Percentiles rank a stretch among this genome's conserved stretches.
These are phyloP conservation scores for Hansenula sp. DNA, from an alignment of 1,139 yeast genomes.

Conservation along the genomic window DNA sequence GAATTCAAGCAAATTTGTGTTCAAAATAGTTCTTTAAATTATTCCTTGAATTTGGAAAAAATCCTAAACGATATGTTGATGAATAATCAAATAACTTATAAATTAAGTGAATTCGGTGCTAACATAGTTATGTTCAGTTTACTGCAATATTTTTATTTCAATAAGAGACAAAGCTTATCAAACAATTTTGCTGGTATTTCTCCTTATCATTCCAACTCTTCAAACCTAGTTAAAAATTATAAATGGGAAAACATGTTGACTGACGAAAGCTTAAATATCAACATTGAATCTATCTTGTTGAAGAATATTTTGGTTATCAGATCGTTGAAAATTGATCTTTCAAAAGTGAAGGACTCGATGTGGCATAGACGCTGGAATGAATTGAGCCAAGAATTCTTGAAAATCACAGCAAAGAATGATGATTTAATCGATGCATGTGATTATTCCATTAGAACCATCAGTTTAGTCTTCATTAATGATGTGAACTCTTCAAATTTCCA, in stretches of 20 bases:
- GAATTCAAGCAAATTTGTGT: slow-evolving; percentile 24
- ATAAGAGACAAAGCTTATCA: slow-evolving; percentile 13
- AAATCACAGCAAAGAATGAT: slow-evolving; percentile 16
- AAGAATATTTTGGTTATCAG: slow-evolving; percentile 21
- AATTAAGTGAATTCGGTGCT: slow-evolving; percentile 33
- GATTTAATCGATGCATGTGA: slow-evolving; percentile 24
- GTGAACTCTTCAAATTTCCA: slow-evolving; percentile 19
- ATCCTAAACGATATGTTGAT: slow-evolving; percentile 20
- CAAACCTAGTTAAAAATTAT: slow-evolving; percentile 27
- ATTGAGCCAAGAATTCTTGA: slow-evolving; percentile 16
- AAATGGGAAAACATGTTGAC: slow-evolving; percentile 26
- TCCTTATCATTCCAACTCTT: slow-evolving; percentile 20
- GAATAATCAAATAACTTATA: slow-evolving; percentile 21
- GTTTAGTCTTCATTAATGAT: slow-evolving; percentile 21
- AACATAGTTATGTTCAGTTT: slow-evolving; percentile 34
- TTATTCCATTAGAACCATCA: slow-evolving; percentile 20
- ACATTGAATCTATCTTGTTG: slow-evolving; percentile 18
- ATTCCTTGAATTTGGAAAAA: slow-evolving; percentile 17
- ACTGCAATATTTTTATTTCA: slow-evolving; percentile 27
- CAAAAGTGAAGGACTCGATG: slow-evolving; percentile 18
- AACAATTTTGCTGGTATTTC: slow-evolving; percentile 21
- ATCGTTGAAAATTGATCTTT: slow-evolving; percentile 20
- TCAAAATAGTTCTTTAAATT: slow-evolving; percentile 19
- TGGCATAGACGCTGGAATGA: slow-evolving; percentile 20
- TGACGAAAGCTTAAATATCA: slow-evolving; percentile 8